A percentile compares a stretch with the other conserved stretches of the same genome.
Conservation (phyloP, 768 basidiomycete genomes). For the Pleurotus eryngii region DNA sequence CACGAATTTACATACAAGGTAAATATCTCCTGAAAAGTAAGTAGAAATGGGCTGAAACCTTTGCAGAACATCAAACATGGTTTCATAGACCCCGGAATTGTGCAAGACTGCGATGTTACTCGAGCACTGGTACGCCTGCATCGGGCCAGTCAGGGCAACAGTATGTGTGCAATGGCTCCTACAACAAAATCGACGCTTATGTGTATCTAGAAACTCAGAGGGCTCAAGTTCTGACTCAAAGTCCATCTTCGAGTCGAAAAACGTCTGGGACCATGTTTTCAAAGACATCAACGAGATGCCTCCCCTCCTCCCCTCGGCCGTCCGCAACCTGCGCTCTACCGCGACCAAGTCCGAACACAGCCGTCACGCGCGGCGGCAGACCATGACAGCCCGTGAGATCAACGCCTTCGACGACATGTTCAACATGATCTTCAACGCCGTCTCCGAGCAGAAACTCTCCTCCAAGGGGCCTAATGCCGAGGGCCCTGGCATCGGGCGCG, state of each 20-base stretch:
- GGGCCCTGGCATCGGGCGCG: background rate
- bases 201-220: background rate
- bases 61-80: background rate
- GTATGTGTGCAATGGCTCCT: background rate
- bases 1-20: background rate
- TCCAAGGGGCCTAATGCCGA: background rate
- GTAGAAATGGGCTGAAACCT: background rate
- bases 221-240: slow-evolving; percentile 16
- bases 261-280: slow-evolving; percentile 55
- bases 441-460: slow-evolving; percentile 28
- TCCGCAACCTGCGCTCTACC: slow-evolving; percentile 9
- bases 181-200: background rate
- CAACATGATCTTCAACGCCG: slow-evolving; percentile 61
- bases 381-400: slow-evolving; percentile 68
- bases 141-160: background rate
- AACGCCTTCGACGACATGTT: slow-evolving; percentile 73
- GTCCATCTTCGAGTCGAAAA: slow-evolving; percentile 27
- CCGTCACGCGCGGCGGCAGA: slow-evolving; percentile 36
- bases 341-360: background rate
- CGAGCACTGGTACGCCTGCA: background rate
- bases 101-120: slow-evolving; percentile 4
- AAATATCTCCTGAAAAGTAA: background rate
- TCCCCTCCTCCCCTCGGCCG: slow-evolving; percentile 16
- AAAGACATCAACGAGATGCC: slow-evolving; percentile 35
- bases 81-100: slow-evolving; percentile 1